Conservation (phyloP, 257 asterid genomes). For the Solanum chmielewskii region DNA sequence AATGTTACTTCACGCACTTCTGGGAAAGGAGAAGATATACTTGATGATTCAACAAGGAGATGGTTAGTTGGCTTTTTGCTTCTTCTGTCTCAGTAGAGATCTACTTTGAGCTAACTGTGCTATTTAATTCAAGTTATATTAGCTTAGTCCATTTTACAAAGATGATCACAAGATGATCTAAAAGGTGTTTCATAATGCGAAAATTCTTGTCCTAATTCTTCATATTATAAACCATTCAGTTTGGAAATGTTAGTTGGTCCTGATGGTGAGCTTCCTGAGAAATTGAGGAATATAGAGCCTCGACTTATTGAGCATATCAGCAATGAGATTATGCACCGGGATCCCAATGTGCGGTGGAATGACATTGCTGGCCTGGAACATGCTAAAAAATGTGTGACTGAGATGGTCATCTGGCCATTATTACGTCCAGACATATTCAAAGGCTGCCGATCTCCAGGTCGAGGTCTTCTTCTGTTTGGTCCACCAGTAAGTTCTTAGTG, state of each 20-base stretch:
- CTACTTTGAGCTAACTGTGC: background rate
- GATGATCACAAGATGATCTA: background rate
- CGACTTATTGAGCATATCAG: constrained; percentile 91
- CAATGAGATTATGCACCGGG: constrained; percentile 97
- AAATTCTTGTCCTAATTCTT: background rate
- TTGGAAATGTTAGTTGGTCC: constrained; percentile 87
- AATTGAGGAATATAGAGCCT: constrained; percentile 90
- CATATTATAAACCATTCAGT: constrained; percentile 26
- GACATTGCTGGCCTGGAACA: constrained; percentile 99
- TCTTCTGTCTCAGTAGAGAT: background rate
- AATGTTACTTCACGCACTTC: constrained; percentile 52
- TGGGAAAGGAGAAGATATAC: constrained; percentile 74
- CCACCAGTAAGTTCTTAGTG: constrained; percentile 76
- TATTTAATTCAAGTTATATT: background rate
- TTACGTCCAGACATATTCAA: constrained; percentile 92
- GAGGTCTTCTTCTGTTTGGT: constrained; percentile 98
- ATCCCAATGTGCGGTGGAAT: constrained; percentile 98
- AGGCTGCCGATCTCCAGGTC: constrained; percentile 99
- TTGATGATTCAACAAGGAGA: constrained; percentile 81
- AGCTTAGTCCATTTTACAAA: background rate
- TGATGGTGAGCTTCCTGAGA: constrained; percentile 98
- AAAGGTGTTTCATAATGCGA: background rate
- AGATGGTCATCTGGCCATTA: constrained; percentile 99
- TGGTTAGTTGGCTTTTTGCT: constrained; percentile 36
- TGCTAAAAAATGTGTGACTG: constrained; percentile 97